Evolutionary conservation across 1,284 basidiomycete species (phyloP), one percentile per base, ranked within the genome.

Genomic region (Termitomyces sp.): DNA sequence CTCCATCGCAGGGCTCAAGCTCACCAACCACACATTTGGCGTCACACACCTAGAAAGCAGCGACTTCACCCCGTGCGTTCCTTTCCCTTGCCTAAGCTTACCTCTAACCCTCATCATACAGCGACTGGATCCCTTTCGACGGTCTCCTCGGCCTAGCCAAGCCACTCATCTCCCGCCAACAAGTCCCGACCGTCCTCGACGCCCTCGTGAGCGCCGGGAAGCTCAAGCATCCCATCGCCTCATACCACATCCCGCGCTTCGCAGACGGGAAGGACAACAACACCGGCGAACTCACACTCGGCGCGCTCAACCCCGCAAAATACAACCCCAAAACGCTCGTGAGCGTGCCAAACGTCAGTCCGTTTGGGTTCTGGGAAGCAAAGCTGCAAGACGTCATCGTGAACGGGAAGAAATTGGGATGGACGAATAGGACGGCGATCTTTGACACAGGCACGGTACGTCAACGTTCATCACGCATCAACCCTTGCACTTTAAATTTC

Each of bases 91-190:
- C 13, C 16, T 26, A 6, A 1, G 11, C n/a, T 24, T n/a, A 34
- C 14, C 41, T 71, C 70, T 31, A 50, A 62, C 9, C 71, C 80
- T 60, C 24, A 8, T 1, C 3, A 21, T 39, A 21, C 43, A 76
- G 79, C 1, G 63, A 67, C 38, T 55, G 69, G 54, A 66, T 75
- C 11, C 72, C 77, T 1, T 88, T 88, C 59, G 90, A 92, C 64
- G 83, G 91, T 40, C 70, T 93, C 56, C 79, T 93, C 78, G 84
- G 91, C 52, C 72, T 91, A 55, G 86, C 87, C 33, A 83, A 79
- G 68, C 80, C 77, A 75, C 67, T 62, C 14, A 71, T 89, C 45
- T 88, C 87, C 6, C 73, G 84, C 56, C 80, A 91, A 60, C 58
- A 70, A 7, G 74, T 78, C 3, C 72, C 72, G 8, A 90, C 90